Evolutionary conservation across 345 rosid genomes (phyloP), one percentile per base, ranked within the genome.

Genomic region (Populus nigra): DNA sequence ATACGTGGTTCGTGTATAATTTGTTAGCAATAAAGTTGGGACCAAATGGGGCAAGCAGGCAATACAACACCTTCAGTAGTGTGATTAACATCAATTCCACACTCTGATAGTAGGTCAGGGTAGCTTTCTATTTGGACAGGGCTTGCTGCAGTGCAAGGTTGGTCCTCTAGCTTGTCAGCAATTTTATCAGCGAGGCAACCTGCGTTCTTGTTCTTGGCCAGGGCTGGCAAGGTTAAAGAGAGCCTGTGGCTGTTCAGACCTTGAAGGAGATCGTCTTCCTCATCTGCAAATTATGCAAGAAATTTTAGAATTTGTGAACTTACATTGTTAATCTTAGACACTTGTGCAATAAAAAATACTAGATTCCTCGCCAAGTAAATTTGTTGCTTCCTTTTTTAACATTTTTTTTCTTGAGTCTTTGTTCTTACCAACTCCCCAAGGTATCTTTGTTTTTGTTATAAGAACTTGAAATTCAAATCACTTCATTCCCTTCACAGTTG

Each of bases 21-120:
- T 90, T 0, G 96, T 87, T 1, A 93, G 86, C 47, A 91, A 88
- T 3, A 91, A 83, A 3, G 93, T 89, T 1, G 95, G 93, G 1
- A 89, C 90, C 83, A 87, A 67, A 2, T 90, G 75, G 18, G 82
- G 86, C 97, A 93, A 7, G 89, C 91, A 0, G 97, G 97, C 85
- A 91, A 73, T 29, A 90, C 85, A 8, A 85, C 80, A 3, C 85
- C 93, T 0, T 91, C 95, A 29, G 63, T 80, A 1, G 92, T 91
- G 76, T 75, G 77, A 81, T 86, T 92, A 62, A 77, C 41, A 63
- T 92, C 85, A 20, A 93, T 75, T 31, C 87, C 78, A 69, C 98
- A 93, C 77, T 93, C 85, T 16, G 88, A 84, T 5, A 91, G 73
- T 13, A 77, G 62, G 0, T 88, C 77, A 6, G 81, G 88, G 81